phyloP scores from a whole-genome alignment of 2,329 filamentous ascomycete genomes.

The Plenodomus lindquistii region DNA sequence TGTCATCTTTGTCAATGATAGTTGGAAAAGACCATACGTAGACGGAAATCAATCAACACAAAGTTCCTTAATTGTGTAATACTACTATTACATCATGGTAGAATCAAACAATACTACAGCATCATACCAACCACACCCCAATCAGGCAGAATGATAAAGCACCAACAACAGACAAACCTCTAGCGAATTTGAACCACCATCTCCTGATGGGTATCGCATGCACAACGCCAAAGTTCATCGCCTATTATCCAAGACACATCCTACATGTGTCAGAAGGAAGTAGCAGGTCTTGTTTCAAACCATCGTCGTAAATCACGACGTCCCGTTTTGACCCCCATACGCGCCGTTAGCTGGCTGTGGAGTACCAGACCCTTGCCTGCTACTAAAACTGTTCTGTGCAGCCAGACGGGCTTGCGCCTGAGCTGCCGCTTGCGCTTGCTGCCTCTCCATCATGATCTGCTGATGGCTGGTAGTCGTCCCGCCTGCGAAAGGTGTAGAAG shows the following conservation, averaged over 20 bases:
- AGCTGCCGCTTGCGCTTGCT: slow-evolving; percentile 34
- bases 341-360: slow-evolving; percentile 41
- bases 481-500: slow-evolving; percentile 26
- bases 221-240: neutral
- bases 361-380: slow-evolving; percentile 40
- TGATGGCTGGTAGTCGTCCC: slow-evolving; percentile 32
- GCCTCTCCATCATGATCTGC: slow-evolving; percentile 42
- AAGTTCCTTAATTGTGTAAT: neutral
- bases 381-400: slow-evolving; percentile 41
- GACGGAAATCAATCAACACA: neutral
- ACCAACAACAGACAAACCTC: neutral
- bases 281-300: neutral
- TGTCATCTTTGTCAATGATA: too few species aligned
- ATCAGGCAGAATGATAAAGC: slow-evolving; percentile 18
- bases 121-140: too few species aligned
- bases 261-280: neutral
- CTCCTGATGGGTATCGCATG: neutral
- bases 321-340: slow-evolving; percentile 27
- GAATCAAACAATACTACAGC: neutral
- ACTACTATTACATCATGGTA: neutral
- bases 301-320: neutral
- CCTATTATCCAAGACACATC: neutral
- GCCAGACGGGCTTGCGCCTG: slow-evolving; percentile 43
- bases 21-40: too few species aligned
- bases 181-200: neutral